These are phyloP conservation scores for Euphorbia lathyris DNA, from an alignment of 345 rosid genomes.

Conservation along the genomic window DNA sequence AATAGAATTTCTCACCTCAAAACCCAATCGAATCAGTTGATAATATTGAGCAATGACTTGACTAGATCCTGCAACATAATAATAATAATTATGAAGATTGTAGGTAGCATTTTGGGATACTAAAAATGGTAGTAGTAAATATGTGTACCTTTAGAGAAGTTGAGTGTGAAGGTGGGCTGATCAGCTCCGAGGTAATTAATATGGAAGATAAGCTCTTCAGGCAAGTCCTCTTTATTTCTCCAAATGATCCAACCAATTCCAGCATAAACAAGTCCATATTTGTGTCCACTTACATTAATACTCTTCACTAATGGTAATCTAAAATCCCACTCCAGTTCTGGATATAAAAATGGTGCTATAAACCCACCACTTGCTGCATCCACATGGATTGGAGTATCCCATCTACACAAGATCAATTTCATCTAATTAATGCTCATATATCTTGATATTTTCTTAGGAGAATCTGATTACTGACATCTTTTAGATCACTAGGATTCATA, in stretches of 20 bases:
- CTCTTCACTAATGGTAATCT: constrained; percentile 30
- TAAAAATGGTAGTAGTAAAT: too few species aligned
- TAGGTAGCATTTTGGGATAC: too few species aligned
- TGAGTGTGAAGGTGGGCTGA: constrained; percentile 34
- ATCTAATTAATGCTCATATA: not conserved
- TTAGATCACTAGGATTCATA: too few species aligned
- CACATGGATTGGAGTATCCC: constrained; percentile 31
- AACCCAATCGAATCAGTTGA: constrained; percentile 22
- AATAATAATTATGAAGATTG: not conserved
- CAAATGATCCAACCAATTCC: constrained; percentile 28
- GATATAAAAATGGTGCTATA: constrained; percentile 27
- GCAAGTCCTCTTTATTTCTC: constrained; percentile 33
- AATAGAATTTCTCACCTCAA: constrained; percentile 8
- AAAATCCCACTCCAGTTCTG: constrained; percentile 30
- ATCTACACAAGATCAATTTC: constrained; percentile 8
- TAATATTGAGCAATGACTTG: constrained; percentile 31
- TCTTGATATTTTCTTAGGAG: too few species aligned
- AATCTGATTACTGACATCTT: too few species aligned
- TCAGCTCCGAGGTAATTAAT: constrained; percentile 34
- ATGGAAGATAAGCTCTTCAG: constrained; percentile 31
- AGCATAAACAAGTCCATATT: constrained; percentile 32
- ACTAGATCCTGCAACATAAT: constrained; percentile 16
- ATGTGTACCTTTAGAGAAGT: constrained; percentile 25
- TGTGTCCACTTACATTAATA: constrained; percentile 29
- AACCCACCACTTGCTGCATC: constrained; percentile 35